Conservation (phyloP, 2,329 filamentous ascomycete genomes). For the Colletotrichum musicola region DNA sequence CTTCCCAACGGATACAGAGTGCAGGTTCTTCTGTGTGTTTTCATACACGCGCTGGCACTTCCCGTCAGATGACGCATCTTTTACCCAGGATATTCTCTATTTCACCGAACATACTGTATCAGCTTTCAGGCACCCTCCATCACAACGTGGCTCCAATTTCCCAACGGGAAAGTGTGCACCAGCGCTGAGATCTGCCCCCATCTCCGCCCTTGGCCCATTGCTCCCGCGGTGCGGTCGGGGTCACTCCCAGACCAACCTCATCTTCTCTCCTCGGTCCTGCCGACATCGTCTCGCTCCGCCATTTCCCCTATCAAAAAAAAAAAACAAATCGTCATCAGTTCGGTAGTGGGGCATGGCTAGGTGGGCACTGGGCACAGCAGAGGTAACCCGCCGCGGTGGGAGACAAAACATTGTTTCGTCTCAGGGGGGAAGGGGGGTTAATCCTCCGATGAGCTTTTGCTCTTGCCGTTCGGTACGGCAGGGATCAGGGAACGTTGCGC, state of each 20-base stretch:
- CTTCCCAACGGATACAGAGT: too few species aligned
- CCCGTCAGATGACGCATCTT: too few species aligned
- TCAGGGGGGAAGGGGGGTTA: conserved; percentile 2
- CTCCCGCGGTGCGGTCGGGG: too few species aligned
- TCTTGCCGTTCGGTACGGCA: conserved; percentile 8
- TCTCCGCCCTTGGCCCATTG: too few species aligned
- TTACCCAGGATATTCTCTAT: too few species aligned
- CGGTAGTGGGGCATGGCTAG: neutral
- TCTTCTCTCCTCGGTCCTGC: neutral
- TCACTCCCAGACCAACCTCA: neutral
- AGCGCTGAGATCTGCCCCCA: too few species aligned
- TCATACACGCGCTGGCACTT: too few species aligned
- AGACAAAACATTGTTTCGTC: conserved; percentile 35
- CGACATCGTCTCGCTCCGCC: neutral
- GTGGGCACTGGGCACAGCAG: conserved; percentile 18
- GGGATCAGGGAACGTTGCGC: conserved; percentile 5
- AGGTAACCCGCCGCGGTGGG: conserved; percentile 21
- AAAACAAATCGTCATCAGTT: neutral
- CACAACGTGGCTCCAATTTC: too few species aligned
- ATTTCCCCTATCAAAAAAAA: neutral
- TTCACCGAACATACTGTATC: too few species aligned
- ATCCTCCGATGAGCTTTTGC: conserved; percentile 27
- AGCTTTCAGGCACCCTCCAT: too few species aligned
- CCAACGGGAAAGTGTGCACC: too few species aligned
- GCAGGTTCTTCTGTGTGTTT: too few species aligned